Evolutionary conservation across 176 grass and related monocot genomes (phyloP).

Genomic region (Carex parvula): DNA sequence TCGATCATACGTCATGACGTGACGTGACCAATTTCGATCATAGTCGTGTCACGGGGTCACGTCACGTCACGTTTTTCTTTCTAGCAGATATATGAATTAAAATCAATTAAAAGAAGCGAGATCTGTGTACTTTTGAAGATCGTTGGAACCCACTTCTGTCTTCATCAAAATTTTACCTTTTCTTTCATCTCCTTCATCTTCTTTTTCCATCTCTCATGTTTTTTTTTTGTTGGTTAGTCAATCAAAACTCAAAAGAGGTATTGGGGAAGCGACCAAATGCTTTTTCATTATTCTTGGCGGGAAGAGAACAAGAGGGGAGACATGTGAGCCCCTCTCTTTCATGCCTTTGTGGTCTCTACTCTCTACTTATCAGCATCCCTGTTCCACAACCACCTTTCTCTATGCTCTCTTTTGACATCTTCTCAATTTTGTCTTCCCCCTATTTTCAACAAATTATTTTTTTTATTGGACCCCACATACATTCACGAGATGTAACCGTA

Average conservation of each 20-base stretch:
- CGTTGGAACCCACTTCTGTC: neutral
- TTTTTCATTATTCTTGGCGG: neutral
- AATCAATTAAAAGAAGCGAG: neutral
- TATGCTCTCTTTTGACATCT: neutral
- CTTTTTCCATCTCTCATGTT: neutral
- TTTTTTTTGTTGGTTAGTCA: neutral
- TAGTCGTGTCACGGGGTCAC: too few species aligned
- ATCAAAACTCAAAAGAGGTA: neutral
- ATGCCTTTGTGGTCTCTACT: constrained; percentile 10
- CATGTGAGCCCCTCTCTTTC: constrained; percentile 13
- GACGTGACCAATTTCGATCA: too few species aligned
- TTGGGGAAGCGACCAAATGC: neutral
- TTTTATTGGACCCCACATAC: neutral
- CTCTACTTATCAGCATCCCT: neutral
- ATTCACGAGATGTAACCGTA: neutral
- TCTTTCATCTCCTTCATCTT: neutral
- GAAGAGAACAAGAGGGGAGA: neutral
- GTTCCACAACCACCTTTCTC: neutral
- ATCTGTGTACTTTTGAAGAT: neutral
- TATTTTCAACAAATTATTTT: neutral
- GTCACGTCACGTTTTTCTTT: too few species aligned
- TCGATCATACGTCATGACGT: too few species aligned
- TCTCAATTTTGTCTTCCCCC: neutral
- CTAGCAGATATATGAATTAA: neutral
- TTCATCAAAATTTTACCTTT: too few species aligned